Evolutionary conservation across 75 land plant genomes (phyloP).

Genomic region (Cunninghamia lanceolata): DNA sequence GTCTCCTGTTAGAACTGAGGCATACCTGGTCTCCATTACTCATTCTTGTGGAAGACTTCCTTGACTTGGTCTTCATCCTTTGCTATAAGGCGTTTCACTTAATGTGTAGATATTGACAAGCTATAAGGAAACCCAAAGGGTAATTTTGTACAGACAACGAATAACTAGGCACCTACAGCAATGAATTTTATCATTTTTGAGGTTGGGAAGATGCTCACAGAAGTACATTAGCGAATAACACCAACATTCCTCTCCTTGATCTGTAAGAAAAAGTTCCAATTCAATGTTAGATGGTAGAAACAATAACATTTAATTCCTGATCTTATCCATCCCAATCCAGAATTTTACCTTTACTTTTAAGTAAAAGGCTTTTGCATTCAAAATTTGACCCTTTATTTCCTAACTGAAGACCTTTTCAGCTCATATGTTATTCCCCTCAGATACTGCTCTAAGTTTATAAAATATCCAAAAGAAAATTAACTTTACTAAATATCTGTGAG

Average conservation of each 20-base stretch:
- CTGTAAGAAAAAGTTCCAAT: not conserved
- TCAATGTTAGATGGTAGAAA: not conserved
- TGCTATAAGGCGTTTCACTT: not conserved
- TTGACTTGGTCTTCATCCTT: not conserved
- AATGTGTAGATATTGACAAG: not conserved
- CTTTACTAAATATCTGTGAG: not conserved
- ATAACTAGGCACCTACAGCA: not conserved
- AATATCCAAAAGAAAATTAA: not conserved
- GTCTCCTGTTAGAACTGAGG: constrained; percentile 4
- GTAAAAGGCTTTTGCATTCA: not conserved
- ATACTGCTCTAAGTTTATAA: not conserved
- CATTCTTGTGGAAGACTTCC: constrained; percentile 5
- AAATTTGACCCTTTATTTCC: not conserved
- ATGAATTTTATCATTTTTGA: not conserved
- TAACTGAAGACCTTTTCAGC: not conserved
- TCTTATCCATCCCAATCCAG: not conserved
- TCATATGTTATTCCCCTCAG: not conserved
- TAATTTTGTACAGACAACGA: not conserved
- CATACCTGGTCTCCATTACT: not conserved
- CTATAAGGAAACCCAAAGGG: not conserved
- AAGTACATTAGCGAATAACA: not conserved
- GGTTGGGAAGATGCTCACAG: not conserved
- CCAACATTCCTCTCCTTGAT: not conserved
- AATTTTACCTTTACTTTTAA: not conserved
- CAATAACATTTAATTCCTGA: not conserved